Base-by-base conservation (phyloP, 345 rosid genomes). In the Euphorbia pulcherrima region DNA sequence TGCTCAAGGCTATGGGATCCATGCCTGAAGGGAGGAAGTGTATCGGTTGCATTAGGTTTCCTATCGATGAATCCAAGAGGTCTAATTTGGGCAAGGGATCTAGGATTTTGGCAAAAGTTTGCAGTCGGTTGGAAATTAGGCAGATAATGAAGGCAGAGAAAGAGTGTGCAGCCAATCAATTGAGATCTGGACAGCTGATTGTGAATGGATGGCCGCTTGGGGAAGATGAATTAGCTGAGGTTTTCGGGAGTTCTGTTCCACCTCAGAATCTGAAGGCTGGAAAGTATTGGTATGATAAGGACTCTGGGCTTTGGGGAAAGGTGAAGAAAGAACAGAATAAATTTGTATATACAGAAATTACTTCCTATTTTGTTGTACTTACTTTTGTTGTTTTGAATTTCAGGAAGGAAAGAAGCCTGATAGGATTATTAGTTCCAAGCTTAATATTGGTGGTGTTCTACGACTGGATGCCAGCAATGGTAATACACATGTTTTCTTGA, bases 221-320 rank as follows among this genome's bases (percentile, higher is more conserved):
- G 60, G 82, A 67, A 12, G 89, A 84, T 60, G 89, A 87, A 67
- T 62, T 87, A 74, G 84, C 82, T 17, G 87, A 69, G 65, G 59
- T 35, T 60, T 50, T 69, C 23, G 72, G 72, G 27, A 60, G 72
- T 60, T 59, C 20, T 13, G 26, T 88, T 53, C 98, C 97, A 4
- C 98, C 96, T 1, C 71, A 74, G 74, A 95, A 92, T 76, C 81
- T 95, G 82, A 92, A 88, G 79, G 98, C 98, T 0, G 98, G 99
- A 65, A 81, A 77, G 60, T 95, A 90, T 81, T 95, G 99, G 99
- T 95, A 95, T 51, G 99, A 95, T 74, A 95, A 95, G 74, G 99
- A 92, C 73, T 92, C 99, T 16, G 99, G 99, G 74, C 71, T 83
- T 1, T 95, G 99, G 99, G 92, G 92, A 63, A 81, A 80, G 92